Conservation (phyloP, 2,329 filamentous ascomycete species). For the Acrocalymma vagum region DNA sequence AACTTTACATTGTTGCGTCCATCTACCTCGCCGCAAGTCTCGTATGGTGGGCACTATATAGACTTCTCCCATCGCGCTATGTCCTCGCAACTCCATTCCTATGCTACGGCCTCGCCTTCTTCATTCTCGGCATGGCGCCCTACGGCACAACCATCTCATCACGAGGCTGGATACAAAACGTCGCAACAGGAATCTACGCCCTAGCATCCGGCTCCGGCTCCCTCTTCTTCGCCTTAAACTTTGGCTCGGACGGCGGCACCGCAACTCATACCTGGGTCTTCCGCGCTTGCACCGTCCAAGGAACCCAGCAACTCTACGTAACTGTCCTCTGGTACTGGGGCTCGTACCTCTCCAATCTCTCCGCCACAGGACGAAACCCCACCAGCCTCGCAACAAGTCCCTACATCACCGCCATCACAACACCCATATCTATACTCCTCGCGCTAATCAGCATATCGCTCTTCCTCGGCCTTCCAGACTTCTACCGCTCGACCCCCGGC, state of each 20-base stretch:
- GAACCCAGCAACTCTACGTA: slow-evolving; percentile 72
- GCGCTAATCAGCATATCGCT: slow-evolving; percentile 65
- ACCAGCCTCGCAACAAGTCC: slow-evolving; percentile 21
- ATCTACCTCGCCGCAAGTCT: slow-evolving; percentile 39
- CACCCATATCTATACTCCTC: slow-evolving; percentile 66
- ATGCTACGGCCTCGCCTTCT: slow-evolving; percentile 70
- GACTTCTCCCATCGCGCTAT: slow-evolving; percentile 64
- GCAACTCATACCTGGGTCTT: slow-evolving; percentile 73
- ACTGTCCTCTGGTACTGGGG: slow-evolving; percentile 75
- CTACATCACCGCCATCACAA: slow-evolving; percentile 58
- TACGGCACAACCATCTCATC: slow-evolving; percentile 52
- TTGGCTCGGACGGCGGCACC: slow-evolving; percentile 69
- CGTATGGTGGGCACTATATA: slow-evolving; percentile 71
- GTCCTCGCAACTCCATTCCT: slow-evolving; percentile 69
- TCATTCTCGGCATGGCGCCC: slow-evolving; percentile 70
- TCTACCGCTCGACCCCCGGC: slow-evolving; percentile 71
- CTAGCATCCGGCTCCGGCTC: slow-evolving; percentile 69
- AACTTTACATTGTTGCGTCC: slow-evolving; percentile 26
- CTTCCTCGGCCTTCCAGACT: slow-evolving; percentile 70
- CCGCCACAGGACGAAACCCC: slow-evolving; percentile 53
- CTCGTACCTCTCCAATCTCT: slow-evolving; percentile 58
- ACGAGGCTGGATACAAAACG: slow-evolving; percentile 66
- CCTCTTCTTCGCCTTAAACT: slow-evolving; percentile 73
- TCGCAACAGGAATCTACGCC: slow-evolving; percentile 69
- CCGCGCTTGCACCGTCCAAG: slow-evolving; percentile 71